phyloP scores from a whole-genome alignment of 768 basidiomycete species.

The Asterophora parasitica region DNA sequence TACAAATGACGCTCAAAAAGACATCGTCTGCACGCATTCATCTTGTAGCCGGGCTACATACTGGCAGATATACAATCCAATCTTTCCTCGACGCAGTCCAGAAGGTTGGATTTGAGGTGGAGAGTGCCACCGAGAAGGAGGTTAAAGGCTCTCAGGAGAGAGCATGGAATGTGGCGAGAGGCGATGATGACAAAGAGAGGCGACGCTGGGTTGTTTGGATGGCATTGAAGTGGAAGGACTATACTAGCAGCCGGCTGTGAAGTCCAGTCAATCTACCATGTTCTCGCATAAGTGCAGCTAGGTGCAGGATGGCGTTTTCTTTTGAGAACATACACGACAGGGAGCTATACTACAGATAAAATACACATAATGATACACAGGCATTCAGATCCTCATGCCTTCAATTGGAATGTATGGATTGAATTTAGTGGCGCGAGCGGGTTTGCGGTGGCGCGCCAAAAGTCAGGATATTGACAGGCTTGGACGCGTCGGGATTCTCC shows the following conservation, averaged over 20 bases:
- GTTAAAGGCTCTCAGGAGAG: slow-evolving; percentile 34
- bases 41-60: slow-evolving; percentile 72
- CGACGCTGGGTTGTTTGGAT: slow-evolving; percentile 74
- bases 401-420: slow-evolving; percentile 12
- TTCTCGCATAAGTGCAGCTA: too few species aligned
- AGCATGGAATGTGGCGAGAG: slow-evolving; percentile 48
- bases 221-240: slow-evolving; percentile 40
- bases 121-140: slow-evolving; percentile 44
- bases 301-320: too few species aligned
- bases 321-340: too few species aligned
- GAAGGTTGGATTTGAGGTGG: slow-evolving; percentile 40
- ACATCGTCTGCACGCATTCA: slow-evolving; percentile 45
- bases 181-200: slow-evolving; percentile 63
- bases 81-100: slow-evolving; percentile 45
- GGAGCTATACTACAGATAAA: too few species aligned
- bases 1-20: slow-evolving; percentile 43
- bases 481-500: slow-evolving; percentile 34
- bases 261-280: neutral
- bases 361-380: too few species aligned
- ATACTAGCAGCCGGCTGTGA: neutral
- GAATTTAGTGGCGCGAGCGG: slow-evolving; percentile 23
- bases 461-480: slow-evolving; percentile 42
- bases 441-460: slow-evolving; percentile 34
- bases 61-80: slow-evolving; percentile 67
- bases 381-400: too few species aligned